Base-by-base conservation (phyloP, 1,284 basidiomycete species). In the Violaceomyces palustris region DNA sequence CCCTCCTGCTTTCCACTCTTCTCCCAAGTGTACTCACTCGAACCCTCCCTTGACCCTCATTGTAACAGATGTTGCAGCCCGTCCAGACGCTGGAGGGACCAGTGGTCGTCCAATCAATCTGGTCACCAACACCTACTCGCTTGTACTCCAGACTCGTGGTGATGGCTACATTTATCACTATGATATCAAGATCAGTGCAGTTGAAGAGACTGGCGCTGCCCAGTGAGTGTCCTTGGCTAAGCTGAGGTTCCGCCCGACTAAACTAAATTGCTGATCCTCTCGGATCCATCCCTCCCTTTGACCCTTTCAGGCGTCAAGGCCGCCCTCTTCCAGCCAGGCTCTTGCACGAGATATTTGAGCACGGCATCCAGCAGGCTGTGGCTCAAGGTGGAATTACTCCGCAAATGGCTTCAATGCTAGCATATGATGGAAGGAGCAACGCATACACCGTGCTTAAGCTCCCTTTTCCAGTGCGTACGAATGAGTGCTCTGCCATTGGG, bases 1-100 rank as follows among this genome's bases (percentile, higher is more conserved):
- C 28, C 17, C 29, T 37, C 11, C n/a, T 21, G 18, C 15, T 6
- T 19, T 23, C 11, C 19, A 7, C 24, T 26, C 24, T 17, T 0
- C 22, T 14, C 21, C 12, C 10, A 5, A 17, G 1, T 38, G n/a
- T n/a, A n/a, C n/a, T 28, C 15, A 15, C 18, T 8, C 26, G 24
- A 24, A 25, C 17, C 25, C 1, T 4, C 15, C 14, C 6, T 15
- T 10, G 9, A 9, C 28, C 17, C 37, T 10, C 25, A 53, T 53
- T 45, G 28, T 37, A 6, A 18, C 48, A 29, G 45, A 28, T 28
- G 43, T 50, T 21, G 54, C 39, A 4, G 38, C 43, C 6, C 48
- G 57, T 19, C 63, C 63, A 10, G 60, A 65, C 29, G 19, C 5
- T 6, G 60, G 60, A n/a, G 62, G 59, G 23, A 61, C 45, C 29